These are phyloP conservation scores for Asclepias syriaca DNA, from an alignment of 257 asterid species.

Conservation along the genomic window DNA sequence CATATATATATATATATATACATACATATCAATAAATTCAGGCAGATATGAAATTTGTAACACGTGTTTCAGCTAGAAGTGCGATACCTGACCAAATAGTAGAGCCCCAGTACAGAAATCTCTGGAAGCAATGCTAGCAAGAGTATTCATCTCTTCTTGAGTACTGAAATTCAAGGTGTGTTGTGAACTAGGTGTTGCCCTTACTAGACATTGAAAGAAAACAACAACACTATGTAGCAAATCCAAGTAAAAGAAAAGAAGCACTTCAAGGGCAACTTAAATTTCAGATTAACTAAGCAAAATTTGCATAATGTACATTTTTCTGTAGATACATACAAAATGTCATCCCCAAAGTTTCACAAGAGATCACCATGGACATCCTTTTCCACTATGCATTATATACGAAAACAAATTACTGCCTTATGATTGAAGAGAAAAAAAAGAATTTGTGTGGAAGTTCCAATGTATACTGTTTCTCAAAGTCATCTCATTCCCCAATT, in stretches of 20 bases:
- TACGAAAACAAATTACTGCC: slow-evolving; percentile 36
- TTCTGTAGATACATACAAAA: slow-evolving; percentile 46
- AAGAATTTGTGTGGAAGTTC: slow-evolving; percentile 30
- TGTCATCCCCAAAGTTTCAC: slow-evolving; percentile 30
- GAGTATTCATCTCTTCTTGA: background rate
- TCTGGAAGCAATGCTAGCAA: background rate
- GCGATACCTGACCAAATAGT: background rate
- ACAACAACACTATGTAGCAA: background rate
- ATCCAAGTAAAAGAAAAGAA: background rate
- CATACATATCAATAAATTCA: background rate
- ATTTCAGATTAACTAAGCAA: slow-evolving; percentile 26
- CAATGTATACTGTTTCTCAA: slow-evolving; percentile 20
- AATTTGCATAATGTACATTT: slow-evolving; percentile 65
- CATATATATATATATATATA: too few species aligned
- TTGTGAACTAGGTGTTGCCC: background rate
- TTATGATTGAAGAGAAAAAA: slow-evolving; percentile 23
- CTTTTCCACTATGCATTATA: slow-evolving; percentile 60
- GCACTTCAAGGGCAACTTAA: background rate
- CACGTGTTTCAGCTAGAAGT: background rate
- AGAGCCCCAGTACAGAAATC: background rate
- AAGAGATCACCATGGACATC: slow-evolving; percentile 35
- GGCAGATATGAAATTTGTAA: background rate
- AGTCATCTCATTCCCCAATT: slow-evolving; percentile 25
- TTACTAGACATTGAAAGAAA: background rate
- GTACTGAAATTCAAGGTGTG: background rate